Evolutionary conservation across 305 asterid species (phyloP).

Genomic region (Petunia hybrid): DNA sequence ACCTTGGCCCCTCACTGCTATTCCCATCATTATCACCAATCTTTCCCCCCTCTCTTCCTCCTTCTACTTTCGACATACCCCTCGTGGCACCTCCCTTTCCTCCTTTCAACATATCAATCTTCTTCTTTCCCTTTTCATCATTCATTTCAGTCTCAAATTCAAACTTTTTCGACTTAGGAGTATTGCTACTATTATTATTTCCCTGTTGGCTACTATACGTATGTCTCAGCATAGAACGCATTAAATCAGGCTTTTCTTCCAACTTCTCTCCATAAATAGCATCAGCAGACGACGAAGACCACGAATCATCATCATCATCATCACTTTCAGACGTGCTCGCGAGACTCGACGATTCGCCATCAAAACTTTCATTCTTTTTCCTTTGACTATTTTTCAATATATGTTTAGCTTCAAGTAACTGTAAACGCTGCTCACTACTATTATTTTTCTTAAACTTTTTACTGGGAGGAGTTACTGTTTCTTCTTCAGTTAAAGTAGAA

Average conservation of each 20-base stretch:
- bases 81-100: not conserved
- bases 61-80: slow-evolving; percentile 36
- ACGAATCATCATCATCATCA: slow-evolving; percentile 41
- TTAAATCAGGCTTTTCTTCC: slow-evolving; percentile 74
- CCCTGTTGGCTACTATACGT: slow-evolving; percentile 47
- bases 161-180: slow-evolving; percentile 34
- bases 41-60: slow-evolving; percentile 32
- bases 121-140: slow-evolving; percentile 44
- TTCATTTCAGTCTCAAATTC: slow-evolving; percentile 56
- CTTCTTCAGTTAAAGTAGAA: slow-evolving; percentile 34
- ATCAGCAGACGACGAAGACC: slow-evolving; percentile 57
- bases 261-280: slow-evolving; percentile 60
- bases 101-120: slow-evolving; percentile 44
- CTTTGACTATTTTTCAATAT: slow-evolving; percentile 31
- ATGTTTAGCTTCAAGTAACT: slow-evolving; percentile 49
- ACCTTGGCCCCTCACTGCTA: slow-evolving; percentile 53
- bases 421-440: slow-evolving; percentile 51
- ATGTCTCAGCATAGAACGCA: slow-evolving; percentile 71
- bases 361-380: slow-evolving; percentile 34
- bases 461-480: slow-evolving; percentile 31
- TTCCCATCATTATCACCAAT: slow-evolving; percentile 27
- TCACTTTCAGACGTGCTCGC: slow-evolving; percentile 47
- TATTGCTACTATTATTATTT: not conserved
- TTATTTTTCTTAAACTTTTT: slow-evolving; percentile 52
- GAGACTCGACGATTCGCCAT: slow-evolving; percentile 46